Percentiles rank a stretch among this genome's conserved stretches.
phyloP scores from a whole-genome alignment of 2,329 filamentous ascomycete genomes.

The Hirsutella minnesotensis region DNA sequence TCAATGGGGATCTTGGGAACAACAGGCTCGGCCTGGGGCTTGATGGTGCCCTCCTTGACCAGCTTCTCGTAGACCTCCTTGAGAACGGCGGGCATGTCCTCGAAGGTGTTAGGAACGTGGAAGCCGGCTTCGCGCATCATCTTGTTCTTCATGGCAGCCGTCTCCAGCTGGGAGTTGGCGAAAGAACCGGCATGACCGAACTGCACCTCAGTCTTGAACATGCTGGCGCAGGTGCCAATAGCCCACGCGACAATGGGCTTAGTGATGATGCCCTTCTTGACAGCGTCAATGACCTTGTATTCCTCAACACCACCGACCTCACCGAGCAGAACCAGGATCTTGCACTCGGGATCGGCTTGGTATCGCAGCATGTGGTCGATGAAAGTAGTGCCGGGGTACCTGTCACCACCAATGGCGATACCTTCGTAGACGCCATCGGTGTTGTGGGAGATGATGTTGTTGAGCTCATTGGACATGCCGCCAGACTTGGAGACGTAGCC shows the following conservation, averaged over 20 bases:
- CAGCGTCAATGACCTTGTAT: conserved; percentile 97
- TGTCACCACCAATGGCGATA: conserved; percentile 97
- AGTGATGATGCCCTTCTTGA: conserved; percentile 87
- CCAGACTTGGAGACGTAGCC: conserved; percentile 99
- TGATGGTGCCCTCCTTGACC: conserved; percentile 73
- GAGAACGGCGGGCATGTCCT: conserved; percentile 76
- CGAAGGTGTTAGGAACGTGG: conserved; percentile 89
- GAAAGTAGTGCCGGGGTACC: conserved; percentile 97
- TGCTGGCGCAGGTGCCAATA: conserved; percentile 96
- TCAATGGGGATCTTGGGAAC: conserved; percentile 99
- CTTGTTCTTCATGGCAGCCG: conserved; percentile 93
- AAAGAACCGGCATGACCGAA: conserved; percentile 98
- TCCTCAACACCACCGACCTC: conserved; percentile 99
- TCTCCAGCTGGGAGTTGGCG: conserved; percentile 98
- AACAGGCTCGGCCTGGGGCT: conserved; percentile 75
- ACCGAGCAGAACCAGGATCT: conserved; percentile 90
- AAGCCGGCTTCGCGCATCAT: conserved; percentile 91
- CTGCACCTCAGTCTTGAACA: conserved; percentile 99
- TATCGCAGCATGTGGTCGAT: conserved; percentile 97
- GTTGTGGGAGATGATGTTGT: conserved; percentile 96
- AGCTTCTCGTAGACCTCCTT: conserved; percentile 78
- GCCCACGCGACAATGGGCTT: conserved; percentile 99
- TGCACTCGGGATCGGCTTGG: conserved; percentile 93
- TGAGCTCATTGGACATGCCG: conserved; percentile 99
- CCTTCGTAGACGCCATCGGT: conserved; percentile 98